Evolutionary conservation across 352 stramenopile species (phyloP).

Genomic region (Discostella stelligera): DNA sequence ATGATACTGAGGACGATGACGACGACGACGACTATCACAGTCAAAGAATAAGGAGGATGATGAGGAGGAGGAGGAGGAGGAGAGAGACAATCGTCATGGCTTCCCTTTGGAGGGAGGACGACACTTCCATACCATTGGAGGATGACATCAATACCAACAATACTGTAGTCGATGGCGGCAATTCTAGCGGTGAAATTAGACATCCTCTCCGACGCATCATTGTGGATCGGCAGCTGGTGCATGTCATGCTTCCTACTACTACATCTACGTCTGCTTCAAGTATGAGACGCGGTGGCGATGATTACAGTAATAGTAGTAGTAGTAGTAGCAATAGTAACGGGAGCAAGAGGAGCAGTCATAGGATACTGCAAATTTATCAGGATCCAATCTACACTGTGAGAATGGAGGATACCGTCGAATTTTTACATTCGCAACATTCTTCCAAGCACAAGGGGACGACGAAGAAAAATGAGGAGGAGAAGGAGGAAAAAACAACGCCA

Average conservation of each 20-base stretch:
- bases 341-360: background rate
- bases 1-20: too few species aligned
- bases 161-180: too few species aligned
- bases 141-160: background rate
- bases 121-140: background rate
- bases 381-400: constrained; percentile 1
- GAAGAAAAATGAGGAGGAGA: background rate
- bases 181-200: background rate
- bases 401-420: background rate
- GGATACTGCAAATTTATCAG: background rate
- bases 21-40: background rate
- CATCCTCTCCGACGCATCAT: background rate
- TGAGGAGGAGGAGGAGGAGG: background rate
- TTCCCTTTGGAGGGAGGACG: constrained; percentile 1
- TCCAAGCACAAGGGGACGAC: background rate
- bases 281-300: background rate
- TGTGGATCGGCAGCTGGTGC: constrained; percentile 16
- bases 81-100: constrained; percentile 11
- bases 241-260: constrained; percentile 2
- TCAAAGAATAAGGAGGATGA: background rate
- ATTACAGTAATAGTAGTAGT: background rate
- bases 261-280: background rate
- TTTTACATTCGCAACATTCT: background rate
- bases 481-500: background rate
- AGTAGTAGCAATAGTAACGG: background rate